Conservation (phyloP, 2,329 filamentous ascomycete genomes). For the Albophoma yamanashiensis region DNA sequence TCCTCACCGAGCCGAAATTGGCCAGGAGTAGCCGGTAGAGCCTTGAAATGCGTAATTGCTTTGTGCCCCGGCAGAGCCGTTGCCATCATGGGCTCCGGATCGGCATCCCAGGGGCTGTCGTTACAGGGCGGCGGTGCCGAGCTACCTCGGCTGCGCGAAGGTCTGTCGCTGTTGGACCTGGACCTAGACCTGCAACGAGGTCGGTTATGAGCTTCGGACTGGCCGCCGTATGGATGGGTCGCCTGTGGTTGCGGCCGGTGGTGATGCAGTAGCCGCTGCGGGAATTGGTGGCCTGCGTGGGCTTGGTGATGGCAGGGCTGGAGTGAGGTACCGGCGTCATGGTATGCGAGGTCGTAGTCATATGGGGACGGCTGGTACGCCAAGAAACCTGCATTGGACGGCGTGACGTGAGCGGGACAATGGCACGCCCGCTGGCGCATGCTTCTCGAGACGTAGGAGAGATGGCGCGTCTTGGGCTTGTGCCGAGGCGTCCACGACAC, state of each 20-base stretch:
- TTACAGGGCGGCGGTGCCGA: constrained; percentile 39
- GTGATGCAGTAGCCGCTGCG: not conserved
- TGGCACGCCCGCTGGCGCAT: not conserved
- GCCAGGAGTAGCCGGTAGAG: not conserved
- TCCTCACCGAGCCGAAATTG: constrained; percentile 17
- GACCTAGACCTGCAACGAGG: not conserved
- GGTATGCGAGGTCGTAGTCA: not conserved
- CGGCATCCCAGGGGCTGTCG: constrained; percentile 35
- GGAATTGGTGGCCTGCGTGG: not conserved
- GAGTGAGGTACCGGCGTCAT: not conserved
- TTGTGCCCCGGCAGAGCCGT: constrained; percentile 13
- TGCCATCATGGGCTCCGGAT: constrained; percentile 16
- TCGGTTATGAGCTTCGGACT: not conserved
- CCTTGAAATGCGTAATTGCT: constrained; percentile 5
- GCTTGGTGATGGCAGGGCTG: not conserved
- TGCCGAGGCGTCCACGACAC: constrained; percentile 31
- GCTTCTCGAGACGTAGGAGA: constrained; percentile 8
- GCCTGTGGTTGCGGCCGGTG: not conserved
- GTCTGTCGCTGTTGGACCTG: not conserved
- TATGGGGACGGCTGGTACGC: not conserved
- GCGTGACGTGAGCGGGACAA: not conserved
- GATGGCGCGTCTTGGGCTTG: constrained; percentile 29
- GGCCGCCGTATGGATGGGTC: not conserved
- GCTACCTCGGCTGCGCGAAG: constrained; percentile 22
- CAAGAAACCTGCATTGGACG: not conserved